Base-by-base conservation (phyloP, 768 basidiomycete genomes). In the Trametes cubensis region DNA sequence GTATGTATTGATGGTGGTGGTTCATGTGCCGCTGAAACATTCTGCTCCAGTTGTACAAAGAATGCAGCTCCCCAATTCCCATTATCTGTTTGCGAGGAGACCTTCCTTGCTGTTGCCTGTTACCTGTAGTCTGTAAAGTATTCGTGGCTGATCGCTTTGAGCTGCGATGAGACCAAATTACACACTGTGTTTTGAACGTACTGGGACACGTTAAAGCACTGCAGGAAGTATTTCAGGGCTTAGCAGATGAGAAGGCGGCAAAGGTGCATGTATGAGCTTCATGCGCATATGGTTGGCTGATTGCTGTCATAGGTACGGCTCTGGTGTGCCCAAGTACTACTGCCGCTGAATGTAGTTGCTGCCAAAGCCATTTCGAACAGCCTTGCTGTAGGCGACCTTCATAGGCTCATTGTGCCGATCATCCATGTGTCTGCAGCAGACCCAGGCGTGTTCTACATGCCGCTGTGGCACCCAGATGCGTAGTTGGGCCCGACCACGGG, bases 121-220 rank as follows among this genome's bases (percentile, higher is more conserved):
- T 65, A 73, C 30, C 60, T 75, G 5, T 21, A 21, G 0, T 59
- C 56, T 17, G 20, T 73, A 6, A 11, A 48, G 1, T 70, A 70
- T 28, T 15, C 52, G 14, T 75, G 72, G 0, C 74, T 73, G 0
- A 47, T 72, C 30, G 68, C 57, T 3, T 55, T 78, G 0, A 69
- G 69, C 49, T 76, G 73, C 26, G 76, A 80, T 53, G 78, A 79
- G 48, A 76, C 75, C 0, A 77, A 78, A 56, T 69, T 78, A 0
- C 63, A 67, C n/a, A 47, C 67, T 0, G 58, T 65, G 0, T 65
- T 72, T 17, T 66, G 69, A 0, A 65, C 70, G 0, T 74, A 69
- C 55, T 76, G 55, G 26, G 74, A 77, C 57, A 6, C 10, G 0
- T 15, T 0, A 47, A 53, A 2, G 28, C 42, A 14, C 30, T 76